Percentiles rank a stretch among this genome's conserved stretches.
Evolutionary conservation across 179 eudicot species (phyloP).

Genomic region (Carnegiea gigantea): DNA sequence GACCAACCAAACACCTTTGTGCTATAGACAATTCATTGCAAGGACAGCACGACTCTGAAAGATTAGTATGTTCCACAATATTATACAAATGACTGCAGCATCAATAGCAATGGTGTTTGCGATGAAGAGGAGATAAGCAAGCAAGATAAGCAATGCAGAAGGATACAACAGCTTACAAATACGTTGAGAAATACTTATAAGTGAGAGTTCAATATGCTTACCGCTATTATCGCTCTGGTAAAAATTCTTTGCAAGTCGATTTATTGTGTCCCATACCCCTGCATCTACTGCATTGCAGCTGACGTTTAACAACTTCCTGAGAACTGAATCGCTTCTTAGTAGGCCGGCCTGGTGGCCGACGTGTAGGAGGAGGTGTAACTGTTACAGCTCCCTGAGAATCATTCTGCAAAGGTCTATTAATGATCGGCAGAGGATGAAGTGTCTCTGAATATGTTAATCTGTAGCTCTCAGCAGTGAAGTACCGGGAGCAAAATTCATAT

Average conservation of each 20-base stretch:
- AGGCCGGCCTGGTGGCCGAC: slow-evolving; percentile 91
- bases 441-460: slow-evolving; percentile 69
- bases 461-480: slow-evolving; percentile 59
- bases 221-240: slow-evolving; percentile 33
- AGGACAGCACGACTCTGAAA: too few species aligned
- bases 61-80: background rate
- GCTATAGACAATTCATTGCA: too few species aligned
- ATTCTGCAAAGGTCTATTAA: slow-evolving; percentile 41
- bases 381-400: slow-evolving; percentile 45
- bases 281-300: slow-evolving; percentile 84
- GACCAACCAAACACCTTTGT: too few species aligned
- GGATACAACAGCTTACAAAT: background rate
- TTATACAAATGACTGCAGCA: background rate
- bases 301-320: slow-evolving; percentile 61
- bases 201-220: slow-evolving; percentile 21
- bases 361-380: slow-evolving; percentile 85
- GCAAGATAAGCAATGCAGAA: too few species aligned
- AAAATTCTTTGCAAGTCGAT: slow-evolving; percentile 75
- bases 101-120: background rate
- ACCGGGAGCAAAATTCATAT: slow-evolving; percentile 71
- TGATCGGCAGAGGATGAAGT: slow-evolving; percentile 56
- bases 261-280: slow-evolving; percentile 87
- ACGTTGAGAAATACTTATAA: background rate
- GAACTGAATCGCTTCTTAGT: slow-evolving; percentile 53
- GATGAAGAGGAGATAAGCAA: background rate